Percentiles rank a stretch among this genome's conserved stretches.
These are phyloP conservation scores for Tolypocladium inflatum DNA, from an alignment of 2,329 filamentous ascomycete species.

Conservation along the genomic window DNA sequence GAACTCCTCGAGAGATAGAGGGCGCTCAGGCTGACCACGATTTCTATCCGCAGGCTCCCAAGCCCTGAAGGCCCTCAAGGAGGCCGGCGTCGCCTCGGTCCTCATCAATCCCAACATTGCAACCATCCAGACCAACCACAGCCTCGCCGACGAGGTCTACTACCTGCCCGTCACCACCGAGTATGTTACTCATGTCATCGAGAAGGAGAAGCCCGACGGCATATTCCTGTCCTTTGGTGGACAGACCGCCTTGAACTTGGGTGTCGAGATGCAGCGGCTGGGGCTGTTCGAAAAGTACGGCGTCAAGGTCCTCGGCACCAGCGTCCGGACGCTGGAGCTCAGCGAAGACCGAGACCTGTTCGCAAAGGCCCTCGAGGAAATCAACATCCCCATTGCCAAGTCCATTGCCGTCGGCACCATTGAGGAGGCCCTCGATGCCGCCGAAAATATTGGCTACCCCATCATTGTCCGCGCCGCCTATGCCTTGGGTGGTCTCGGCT, in stretches of 20 bases:
- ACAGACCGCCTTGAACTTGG: conserved; percentile 92
- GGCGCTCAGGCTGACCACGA: not conserved
- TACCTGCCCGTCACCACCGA: conserved; percentile 96
- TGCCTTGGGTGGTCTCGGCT: conserved; percentile 89
- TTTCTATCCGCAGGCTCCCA: conserved; percentile 60
- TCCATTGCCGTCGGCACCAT: conserved; percentile 87
- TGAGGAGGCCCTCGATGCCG: conserved; percentile 85
- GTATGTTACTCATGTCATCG: conserved; percentile 96
- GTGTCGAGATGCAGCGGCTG: conserved; percentile 94
- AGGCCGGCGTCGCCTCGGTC: conserved; percentile 83
- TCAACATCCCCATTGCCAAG: conserved; percentile 93
- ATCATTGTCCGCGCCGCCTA: conserved; percentile 98
- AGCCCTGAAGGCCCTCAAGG: conserved; percentile 92
- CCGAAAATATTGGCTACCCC: conserved; percentile 81
- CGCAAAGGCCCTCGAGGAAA: conserved; percentile 90
- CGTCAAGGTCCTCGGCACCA: conserved; percentile 92
- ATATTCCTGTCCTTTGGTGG: conserved; percentile 97
- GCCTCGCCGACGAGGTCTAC: conserved; percentile 93
- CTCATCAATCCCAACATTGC: conserved; percentile 98
- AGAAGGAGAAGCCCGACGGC: conserved; percentile 89
- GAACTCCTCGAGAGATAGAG: not conserved
- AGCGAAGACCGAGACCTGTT: conserved; percentile 96
- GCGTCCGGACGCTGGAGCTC: conserved; percentile 86
- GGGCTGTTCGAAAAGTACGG: conserved; percentile 92
- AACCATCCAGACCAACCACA: conserved; percentile 95